Base-by-base conservation (phyloP, 2,329 filamentous ascomycete species). In the Cercospora zeina region DNA sequence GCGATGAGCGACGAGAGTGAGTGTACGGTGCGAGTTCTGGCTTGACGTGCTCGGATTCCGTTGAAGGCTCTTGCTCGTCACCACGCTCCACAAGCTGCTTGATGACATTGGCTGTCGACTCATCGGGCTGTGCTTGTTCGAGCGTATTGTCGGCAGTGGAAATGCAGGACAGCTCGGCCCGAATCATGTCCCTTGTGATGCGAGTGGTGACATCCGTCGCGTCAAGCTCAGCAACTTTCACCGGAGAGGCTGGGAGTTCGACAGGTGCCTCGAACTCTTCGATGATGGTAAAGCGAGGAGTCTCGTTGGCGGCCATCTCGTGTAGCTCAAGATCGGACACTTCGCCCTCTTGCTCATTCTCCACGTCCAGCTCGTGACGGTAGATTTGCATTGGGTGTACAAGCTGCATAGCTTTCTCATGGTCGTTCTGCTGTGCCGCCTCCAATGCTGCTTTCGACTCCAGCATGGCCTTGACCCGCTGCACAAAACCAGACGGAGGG, bases 381-480 rank as follows among this genome's bases (percentile, higher is more conserved):
- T 62, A 58, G 33, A 64, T 34, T 34, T 62, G 58, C 24, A 61
- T 58, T 19, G 64, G 61, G 36, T 64, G 59, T n/a, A 50, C 33
- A 7, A 59, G 56, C 34, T 66, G 65, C 56, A 50, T 59, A 9
- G 53, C 64, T 34, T 65, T 66, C 42, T 69, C 63, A 11, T 56
- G 51, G 24, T 68, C 67, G 31, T 59, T 62, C n/a, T 59, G 39
- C 31, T 62, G 60, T 24, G 69, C 68, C 9, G 68, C 68, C 27
- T 74, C 72, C 11, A 67, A 64, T 10, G 70, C 69, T n/a, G 72
- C 73, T 54, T 72, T 71, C 10, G 73, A 78, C 69, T 80, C 77
- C 10, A 79, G 69, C 62, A 79, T 76, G 5, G 74, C 76, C 61
- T 75, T 77, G 64, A 78, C 76, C n/a, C 72, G 75, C 60, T 76